Percentiles rank a stretch among this genome's conserved stretches.
Evolutionary conservation across 805 yeast species (phyloP).

Genomic region (Kodamaea nitidulidarum): DNA sequence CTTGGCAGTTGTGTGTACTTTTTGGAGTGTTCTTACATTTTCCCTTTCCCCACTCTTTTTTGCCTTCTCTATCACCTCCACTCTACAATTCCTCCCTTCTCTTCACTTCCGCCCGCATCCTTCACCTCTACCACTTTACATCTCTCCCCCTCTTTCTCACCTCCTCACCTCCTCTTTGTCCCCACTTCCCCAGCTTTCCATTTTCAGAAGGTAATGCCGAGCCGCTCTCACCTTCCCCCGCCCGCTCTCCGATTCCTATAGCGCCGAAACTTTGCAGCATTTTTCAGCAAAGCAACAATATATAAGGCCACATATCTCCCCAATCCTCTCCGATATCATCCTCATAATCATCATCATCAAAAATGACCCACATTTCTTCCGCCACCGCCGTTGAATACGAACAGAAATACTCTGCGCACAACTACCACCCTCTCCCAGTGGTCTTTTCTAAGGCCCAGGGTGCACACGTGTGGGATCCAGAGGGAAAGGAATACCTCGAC

Average conservation of each 20-base stretch:
- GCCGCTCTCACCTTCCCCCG: conserved; percentile 9
- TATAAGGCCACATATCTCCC: conserved; percentile 3
- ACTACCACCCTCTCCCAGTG: conserved; percentile 95
- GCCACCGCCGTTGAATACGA: conserved; percentile 65
- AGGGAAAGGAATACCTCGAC: conserved; percentile 89
- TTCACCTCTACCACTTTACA: too few relatives aligned
- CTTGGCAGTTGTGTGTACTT: too few relatives aligned
- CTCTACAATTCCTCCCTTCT: too few relatives aligned
- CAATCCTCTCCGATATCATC: too few relatives aligned
- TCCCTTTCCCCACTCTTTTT: too few relatives aligned
- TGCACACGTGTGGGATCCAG: conserved; percentile 97
- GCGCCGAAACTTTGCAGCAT: conserved; percentile 4
- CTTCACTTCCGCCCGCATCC: too few relatives aligned
- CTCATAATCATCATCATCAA: conserved; percentile 7
- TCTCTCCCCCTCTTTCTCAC: too few relatives aligned
- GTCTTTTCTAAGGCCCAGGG: conserved; percentile 85
- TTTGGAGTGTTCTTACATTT: too few relatives aligned
- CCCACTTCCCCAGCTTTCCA: neutral
- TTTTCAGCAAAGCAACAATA: conserved; percentile 6
- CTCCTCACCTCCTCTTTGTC: too few relatives aligned
- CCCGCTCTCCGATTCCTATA: conserved; percentile 12
- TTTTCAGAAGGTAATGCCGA: conserved; percentile 9
- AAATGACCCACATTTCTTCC: conserved; percentile 50
- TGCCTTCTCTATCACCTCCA: too few relatives aligned
- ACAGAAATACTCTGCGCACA: conserved; percentile 84